Percentiles rank a stretch among this genome's conserved stretches.
These are phyloP conservation scores for Medicago arabica DNA, from an alignment of 306 rosid species.

Conservation along the genomic window DNA sequence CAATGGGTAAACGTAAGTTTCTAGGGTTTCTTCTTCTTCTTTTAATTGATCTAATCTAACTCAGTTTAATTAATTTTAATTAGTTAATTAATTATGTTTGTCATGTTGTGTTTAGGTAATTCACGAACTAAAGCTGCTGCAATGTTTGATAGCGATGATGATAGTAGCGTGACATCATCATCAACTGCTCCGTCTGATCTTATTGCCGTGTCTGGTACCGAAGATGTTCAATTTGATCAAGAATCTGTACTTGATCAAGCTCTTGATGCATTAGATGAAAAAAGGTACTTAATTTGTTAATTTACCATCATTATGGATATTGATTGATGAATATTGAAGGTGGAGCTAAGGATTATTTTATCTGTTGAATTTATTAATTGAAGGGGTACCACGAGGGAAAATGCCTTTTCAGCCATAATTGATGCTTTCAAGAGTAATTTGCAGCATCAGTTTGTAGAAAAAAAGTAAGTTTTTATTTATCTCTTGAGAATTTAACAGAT, in stretches of 20 bases:
- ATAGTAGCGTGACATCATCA: constrained; percentile 82
- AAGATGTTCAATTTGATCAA: constrained; percentile 67
- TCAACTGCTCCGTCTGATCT: constrained; percentile 76
- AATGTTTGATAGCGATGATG: constrained; percentile 77
- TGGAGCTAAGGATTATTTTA: neutral
- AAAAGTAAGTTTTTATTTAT: constrained; percentile 64
- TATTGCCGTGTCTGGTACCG: constrained; percentile 57
- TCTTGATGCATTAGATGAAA: constrained; percentile 80
- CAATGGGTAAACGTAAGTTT: constrained; percentile 92
- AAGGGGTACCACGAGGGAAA: constrained; percentile 91
- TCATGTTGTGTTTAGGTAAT: constrained; percentile 55
- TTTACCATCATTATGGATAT: neutral
- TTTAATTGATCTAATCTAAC: neutral
- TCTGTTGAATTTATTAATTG: constrained; percentile 35
- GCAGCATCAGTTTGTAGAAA: constrained; percentile 82
- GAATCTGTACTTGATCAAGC: constrained; percentile 85
- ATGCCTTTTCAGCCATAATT: constrained; percentile 63
- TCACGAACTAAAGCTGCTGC: constrained; percentile 77
- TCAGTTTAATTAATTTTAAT: neutral
- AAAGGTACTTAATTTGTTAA: constrained; percentile 57
- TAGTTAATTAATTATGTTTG: neutral
- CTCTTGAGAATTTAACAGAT: neutral
- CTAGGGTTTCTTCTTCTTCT: constrained; percentile 30
- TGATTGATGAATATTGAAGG: constrained; percentile 7
- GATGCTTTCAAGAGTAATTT: constrained; percentile 70